Evolutionary conservation across 1,139 yeast genomes (phyloP), one percentile per base, ranked within the genome.

Genomic region (Hyphopichia burtonii): DNA sequence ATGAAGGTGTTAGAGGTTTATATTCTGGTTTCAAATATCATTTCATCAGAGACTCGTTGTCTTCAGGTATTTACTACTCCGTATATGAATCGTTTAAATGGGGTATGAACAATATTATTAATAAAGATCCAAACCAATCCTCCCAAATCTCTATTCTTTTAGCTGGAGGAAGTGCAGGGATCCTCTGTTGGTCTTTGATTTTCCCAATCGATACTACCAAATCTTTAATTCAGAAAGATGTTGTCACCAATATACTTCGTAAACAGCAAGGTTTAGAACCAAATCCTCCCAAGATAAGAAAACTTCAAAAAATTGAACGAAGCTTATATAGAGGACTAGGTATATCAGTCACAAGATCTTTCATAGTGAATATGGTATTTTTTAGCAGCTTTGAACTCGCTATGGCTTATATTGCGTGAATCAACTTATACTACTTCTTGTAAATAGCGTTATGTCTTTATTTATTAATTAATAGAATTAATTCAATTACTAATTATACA

Each of bases 151-250:
- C 76, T 1, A 64, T 73, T 18, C 50, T 71, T 4, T 41, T 83
- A 2, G 87, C 94, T 0, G 96, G 96, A n/a, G 96, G 90, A 0
- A 50, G 82, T 31, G 80, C 94, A 1, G 96, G 96, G 1, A 77
- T 83, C 11, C 62, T 82, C 15, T 76, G 89, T 39, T 87, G 95
- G 94, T 62, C 80, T 2, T 59, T 80, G 2, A 82, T 87, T 2
- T 88, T 85, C 64, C 96, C 96, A 0, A 59, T 89, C 2, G 96
- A 88, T 58, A 87, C 96, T 0, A 71, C 83, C 46, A 88, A 89
- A 58, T 80, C 91, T 1, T 71, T 83, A 45, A 74, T 80, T 37
- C 96, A 88, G 58, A 78, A 85, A 44, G 94, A 87, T 52, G 73
- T 84, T 9, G 86, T 87, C 31, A 70, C 83, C 17, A 80, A 82